Percentiles rank a stretch among this genome's conserved stretches.
Conservation (phyloP, 306 rosid species). For the Oxytropis ochrocephala region DNA sequence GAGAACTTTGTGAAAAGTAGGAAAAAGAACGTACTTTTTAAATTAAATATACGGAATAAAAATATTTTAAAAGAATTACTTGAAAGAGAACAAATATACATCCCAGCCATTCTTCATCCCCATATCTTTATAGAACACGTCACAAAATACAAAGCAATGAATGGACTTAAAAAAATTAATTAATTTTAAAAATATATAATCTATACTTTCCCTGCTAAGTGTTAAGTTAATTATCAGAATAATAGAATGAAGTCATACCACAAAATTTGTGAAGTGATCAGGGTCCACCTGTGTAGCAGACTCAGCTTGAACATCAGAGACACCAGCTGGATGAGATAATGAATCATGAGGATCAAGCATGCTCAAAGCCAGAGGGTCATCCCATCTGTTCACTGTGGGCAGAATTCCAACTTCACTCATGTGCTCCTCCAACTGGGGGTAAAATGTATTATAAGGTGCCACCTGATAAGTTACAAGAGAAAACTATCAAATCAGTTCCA, state of each 20-base stretch:
- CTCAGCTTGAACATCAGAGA: slow-evolving; percentile 86
- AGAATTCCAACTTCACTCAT: slow-evolving; percentile 79
- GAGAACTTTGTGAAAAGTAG: neutral
- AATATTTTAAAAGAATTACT: neutral
- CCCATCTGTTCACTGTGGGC: slow-evolving; percentile 75
- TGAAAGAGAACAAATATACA: neutral
- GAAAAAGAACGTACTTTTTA: neutral
- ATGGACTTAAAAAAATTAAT: slow-evolving; percentile 3
- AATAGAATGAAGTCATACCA: slow-evolving; percentile 44
- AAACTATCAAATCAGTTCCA: slow-evolving; percentile 22
- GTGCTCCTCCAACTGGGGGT: slow-evolving; percentile 80
- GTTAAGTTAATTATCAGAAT: neutral
- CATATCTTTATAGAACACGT: neutral
- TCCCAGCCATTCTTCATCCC: neutral
- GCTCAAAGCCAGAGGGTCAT: slow-evolving; percentile 72
- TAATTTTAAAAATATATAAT: neutral
- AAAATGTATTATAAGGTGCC: slow-evolving; percentile 94
- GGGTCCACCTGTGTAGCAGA: slow-evolving; percentile 66
- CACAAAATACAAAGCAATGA: neutral
- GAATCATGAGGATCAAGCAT: slow-evolving; percentile 97
- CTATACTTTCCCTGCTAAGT: neutral
- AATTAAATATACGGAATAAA: neutral
- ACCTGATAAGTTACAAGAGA: slow-evolving; percentile 42
- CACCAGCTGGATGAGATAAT: slow-evolving; percentile 97
- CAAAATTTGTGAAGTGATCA: slow-evolving; percentile 78